phyloP scores from a whole-genome alignment of 2,329 filamentous ascomycete species.

The Aspergillus transmontanensis region DNA sequence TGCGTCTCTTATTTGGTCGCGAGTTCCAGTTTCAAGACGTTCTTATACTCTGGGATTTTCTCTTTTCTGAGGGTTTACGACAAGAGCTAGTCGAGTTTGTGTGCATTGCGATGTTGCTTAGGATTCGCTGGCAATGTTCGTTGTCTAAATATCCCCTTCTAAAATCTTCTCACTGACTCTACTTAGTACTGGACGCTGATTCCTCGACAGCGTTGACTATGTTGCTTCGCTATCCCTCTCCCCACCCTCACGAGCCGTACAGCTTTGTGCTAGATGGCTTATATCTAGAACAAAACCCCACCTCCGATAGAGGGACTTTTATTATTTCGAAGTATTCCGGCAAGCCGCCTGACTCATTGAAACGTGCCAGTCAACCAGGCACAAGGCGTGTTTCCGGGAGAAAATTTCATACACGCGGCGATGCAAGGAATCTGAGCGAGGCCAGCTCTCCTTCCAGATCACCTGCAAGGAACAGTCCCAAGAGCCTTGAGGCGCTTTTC shows the following conservation, averaged over 20 bases:
- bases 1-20: slow-evolving; percentile 86
- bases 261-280: slow-evolving; percentile 86
- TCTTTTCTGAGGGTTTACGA: slow-evolving; percentile 83
- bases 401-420: slow-evolving; percentile 30
- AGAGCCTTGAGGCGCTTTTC: slow-evolving; percentile 48
- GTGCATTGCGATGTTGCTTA: slow-evolving; percentile 90
- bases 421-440: slow-evolving; percentile 32
- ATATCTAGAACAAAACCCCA: slow-evolving; percentile 49
- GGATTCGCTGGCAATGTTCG: slow-evolving; percentile 86
- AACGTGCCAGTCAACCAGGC: slow-evolving; percentile 24
- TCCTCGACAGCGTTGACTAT: slow-evolving; percentile 83
- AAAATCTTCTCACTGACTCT: slow-evolving; percentile 15
- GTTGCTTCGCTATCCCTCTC: slow-evolving; percentile 79
- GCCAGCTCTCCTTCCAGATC: slow-evolving; percentile 38
- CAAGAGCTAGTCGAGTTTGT: slow-evolving; percentile 83
- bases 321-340: slow-evolving; percentile 52
- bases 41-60: slow-evolving; percentile 82
- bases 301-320: slow-evolving; percentile 44
- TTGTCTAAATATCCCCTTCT: slow-evolving; percentile 1
- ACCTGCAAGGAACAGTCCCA: slow-evolving; percentile 41
- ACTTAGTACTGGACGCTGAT: slow-evolving; percentile 76
- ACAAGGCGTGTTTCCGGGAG: slow-evolving; percentile 21
- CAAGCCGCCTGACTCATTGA: slow-evolving; percentile 40
- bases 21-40: slow-evolving; percentile 89
- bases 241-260: slow-evolving; percentile 66